These are phyloP conservation scores for Lagenidium giganteum DNA, from an alignment of 352 stramenopile species.

Conservation along the genomic window DNA sequence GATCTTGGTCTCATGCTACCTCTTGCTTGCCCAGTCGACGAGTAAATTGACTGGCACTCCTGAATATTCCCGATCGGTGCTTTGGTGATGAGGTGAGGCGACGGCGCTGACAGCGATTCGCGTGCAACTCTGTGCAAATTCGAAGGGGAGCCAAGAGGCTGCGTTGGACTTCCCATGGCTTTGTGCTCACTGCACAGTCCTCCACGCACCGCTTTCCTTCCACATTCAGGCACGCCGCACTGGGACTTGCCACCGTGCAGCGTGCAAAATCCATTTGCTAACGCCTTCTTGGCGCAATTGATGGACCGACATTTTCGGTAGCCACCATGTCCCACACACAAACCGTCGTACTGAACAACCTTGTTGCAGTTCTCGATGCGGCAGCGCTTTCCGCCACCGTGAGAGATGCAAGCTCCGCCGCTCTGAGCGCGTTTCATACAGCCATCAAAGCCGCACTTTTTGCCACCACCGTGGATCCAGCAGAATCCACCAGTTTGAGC, in stretches of 20 bases:
- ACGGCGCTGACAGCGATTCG: no score
- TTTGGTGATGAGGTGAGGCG: no score
- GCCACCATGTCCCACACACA: constrained; percentile 49
- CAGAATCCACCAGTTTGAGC: constrained; percentile 47
- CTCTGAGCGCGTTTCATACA: constrained; percentile 38
- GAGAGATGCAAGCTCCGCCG: constrained; percentile 35
- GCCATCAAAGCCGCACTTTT: constrained; percentile 31
- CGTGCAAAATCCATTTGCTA: constrained; percentile 42
- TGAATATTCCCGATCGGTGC: no score
- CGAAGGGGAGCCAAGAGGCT: neutral
- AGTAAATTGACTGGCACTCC: no score
- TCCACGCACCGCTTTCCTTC: constrained; percentile 30
- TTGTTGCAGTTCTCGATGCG: constrained; percentile 49
- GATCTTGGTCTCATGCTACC: no score
- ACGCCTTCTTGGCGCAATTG: constrained; percentile 36
- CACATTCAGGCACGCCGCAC: constrained; percentile 22
- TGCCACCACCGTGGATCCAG: constrained; percentile 49
- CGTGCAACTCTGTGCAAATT: neutral
- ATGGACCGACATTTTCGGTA: constrained; percentile 44
- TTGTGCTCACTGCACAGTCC: constrained; percentile 34
- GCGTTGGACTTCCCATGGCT: constrained; percentile 1
- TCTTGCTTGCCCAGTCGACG: no score
- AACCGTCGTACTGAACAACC: constrained; percentile 55
- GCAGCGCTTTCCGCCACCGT: constrained; percentile 47
- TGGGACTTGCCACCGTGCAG: constrained; percentile 38